Base-by-base conservation (phyloP, 257 asterid genomes). In the Solanum habrochaites region DNA sequence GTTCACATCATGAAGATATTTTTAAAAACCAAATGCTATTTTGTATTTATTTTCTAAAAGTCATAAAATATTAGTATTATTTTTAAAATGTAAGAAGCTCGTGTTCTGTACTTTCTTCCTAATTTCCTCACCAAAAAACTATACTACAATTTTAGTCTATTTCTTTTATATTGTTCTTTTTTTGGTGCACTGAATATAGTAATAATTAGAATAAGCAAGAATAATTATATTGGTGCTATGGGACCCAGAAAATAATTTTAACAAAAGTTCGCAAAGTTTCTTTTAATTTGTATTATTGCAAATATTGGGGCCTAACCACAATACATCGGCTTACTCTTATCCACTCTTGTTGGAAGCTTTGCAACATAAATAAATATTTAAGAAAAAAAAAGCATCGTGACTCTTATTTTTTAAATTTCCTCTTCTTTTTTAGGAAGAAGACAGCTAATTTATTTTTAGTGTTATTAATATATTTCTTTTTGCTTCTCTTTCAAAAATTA, bases 321-420 rank as follows among this genome's bases (percentile, higher is more conserved):
- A 87, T 89, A 87, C 83, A 87, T 85, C 87, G 85, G 89, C 91
- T 88, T 42, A 37, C 77, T 88, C 89, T 89, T 84, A 89, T 88
- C 91, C 91, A 86, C 82, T 88, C 85, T 88, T 81, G 88, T 84
- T 85, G 81, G 75, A 85, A 85, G 40, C 83, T 86, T 86, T 66
- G 86, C 31, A 85, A 42, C 90, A 70, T 88, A 83, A 72, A 12
- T 35, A 25, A 78, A 14, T 5, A 42, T 43, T 14, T 72, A 7
- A 18, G 20, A 27, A 52, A 29, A 56, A 18, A 56, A 83, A 12
- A 27, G 32, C 82, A 42, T 52, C 77, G 18, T 43, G 43, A 52
- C 66, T 47, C 85, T 16, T 80, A 80, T 62, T 88, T 72, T 88
- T 82, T n/a, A n/a, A 31, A 27, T 25, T 74, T 78, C 15, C 43